phyloP scores from a whole-genome alignment of 352 stramenopile genomes.

The Pythium oligandrum region DNA sequence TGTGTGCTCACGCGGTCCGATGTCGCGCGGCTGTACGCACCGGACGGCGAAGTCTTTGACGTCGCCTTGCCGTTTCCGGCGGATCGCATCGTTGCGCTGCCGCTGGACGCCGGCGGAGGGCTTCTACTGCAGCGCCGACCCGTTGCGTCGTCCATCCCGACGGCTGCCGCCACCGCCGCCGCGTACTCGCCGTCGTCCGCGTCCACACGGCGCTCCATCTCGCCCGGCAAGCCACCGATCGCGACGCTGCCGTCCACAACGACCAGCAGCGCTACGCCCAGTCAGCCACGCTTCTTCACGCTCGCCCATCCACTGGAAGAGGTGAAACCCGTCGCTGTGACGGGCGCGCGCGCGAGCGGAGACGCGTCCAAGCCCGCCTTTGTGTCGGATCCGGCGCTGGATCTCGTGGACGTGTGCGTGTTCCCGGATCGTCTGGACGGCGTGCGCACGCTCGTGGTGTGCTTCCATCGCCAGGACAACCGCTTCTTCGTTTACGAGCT shows the following conservation, averaged over 20 bases:
- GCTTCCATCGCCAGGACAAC: constrained; percentile 40
- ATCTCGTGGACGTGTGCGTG: constrained; percentile 31
- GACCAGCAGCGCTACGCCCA: background rate
- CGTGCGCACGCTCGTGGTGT: constrained; percentile 32
- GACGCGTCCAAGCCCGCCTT: constrained; percentile 15
- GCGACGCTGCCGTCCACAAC: background rate
- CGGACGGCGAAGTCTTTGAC: constrained; percentile 63
- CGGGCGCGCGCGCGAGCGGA: background rate
- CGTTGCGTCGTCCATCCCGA: constrained; percentile 21
- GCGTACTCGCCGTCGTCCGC: constrained; percentile 17
- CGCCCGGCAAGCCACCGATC: background rate
- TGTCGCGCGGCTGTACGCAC: constrained; percentile 62
- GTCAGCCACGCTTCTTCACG: constrained; percentile 64
- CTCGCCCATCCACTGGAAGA: constrained; percentile 71
- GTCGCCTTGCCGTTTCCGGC: constrained; percentile 71
- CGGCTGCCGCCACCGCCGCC: constrained; percentile 23
- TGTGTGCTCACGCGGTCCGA: constrained; percentile 67
- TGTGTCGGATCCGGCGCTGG: constrained; percentile 46
- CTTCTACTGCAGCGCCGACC: constrained; percentile 64
- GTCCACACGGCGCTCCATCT: constrained; percentile 1
- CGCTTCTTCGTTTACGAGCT: constrained; percentile 52
- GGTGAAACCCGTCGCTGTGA: constrained; percentile 57
- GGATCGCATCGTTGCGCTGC: constrained; percentile 38
- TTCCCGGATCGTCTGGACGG: constrained; percentile 14
- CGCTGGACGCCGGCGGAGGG: constrained; percentile 23